These are phyloP conservation scores for Coprinellus micaceus DNA, from an alignment of 768 basidiomycete genomes.

Conservation along the genomic window DNA sequence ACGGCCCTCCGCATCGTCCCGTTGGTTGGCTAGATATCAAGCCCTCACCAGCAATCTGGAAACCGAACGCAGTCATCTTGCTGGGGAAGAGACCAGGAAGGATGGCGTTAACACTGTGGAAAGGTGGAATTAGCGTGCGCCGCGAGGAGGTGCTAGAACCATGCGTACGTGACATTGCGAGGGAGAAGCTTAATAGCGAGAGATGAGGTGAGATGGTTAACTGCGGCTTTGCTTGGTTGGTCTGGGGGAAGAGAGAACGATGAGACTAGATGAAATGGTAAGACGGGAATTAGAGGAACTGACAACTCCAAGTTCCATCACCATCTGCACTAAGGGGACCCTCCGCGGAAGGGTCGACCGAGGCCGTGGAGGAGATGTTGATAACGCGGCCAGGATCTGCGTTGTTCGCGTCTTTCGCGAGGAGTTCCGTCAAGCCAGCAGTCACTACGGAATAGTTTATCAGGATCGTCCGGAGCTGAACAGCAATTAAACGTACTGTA, in stretches of 20 bases:
- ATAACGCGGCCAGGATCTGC: conserved; percentile 72
- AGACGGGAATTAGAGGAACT: conserved; percentile 28
- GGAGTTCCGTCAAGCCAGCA: conserved; percentile 52
- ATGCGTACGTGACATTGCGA: conserved; percentile 60
- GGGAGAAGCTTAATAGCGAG: conserved; percentile 64
- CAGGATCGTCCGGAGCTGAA: conserved; percentile 3
- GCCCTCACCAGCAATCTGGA: conserved; percentile 50
- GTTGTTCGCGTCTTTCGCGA: conserved; percentile 61
- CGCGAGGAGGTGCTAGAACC: background rate
- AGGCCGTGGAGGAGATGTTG: conserved; percentile 75
- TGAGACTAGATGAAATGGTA: too few relatives aligned
- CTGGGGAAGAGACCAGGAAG: conserved; percentile 80
- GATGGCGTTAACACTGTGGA: conserved; percentile 77
- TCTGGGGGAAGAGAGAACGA: conserved; percentile 38
- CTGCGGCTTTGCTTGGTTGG: conserved; percentile 80
- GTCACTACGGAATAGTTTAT: conserved; percentile 40
- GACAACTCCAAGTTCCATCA: conserved; percentile 77
- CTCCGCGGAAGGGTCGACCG: conserved; percentile 51
- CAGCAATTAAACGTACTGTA: conserved; percentile 51
- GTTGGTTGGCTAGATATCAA: conserved; percentile 59
- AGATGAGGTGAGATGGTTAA: conserved; percentile 75
- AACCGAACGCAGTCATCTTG: conserved; percentile 78
- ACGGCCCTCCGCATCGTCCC: conserved; percentile 60
- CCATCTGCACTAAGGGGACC: conserved; percentile 49
- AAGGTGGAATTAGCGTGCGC: background rate